These are phyloP conservation scores for Psilocybe azurescens DNA, from an alignment of 768 basidiomycete species.

Conservation along the genomic window DNA sequence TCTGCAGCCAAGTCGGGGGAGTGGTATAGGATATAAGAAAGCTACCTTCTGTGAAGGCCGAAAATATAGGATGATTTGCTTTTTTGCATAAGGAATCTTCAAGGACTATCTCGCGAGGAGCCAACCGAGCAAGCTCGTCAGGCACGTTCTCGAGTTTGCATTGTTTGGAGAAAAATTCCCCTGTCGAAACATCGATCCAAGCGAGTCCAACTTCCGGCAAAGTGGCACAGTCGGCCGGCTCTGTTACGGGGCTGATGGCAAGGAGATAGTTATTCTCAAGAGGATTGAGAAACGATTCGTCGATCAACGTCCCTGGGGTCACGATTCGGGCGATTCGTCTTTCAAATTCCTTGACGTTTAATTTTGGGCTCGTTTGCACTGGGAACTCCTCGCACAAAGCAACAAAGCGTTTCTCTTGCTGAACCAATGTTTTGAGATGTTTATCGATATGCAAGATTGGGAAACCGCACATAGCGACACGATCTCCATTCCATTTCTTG, in stretches of 20 bases:
- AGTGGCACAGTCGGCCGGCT: constrained; percentile 7
- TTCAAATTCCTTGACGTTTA: constrained; percentile 61
- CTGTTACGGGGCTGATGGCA: constrained; percentile 46
- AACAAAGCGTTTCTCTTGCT: constrained; percentile 83
- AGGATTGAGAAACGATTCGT: constrained; percentile 86
- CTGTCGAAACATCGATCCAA: constrained; percentile 95
- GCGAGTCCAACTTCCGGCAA: constrained; percentile 66
- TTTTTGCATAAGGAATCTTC: constrained; percentile 41
- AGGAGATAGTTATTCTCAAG: constrained; percentile 92
- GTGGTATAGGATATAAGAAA: constrained; percentile 56
- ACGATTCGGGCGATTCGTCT: constrained; percentile 86
- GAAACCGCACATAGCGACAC: constrained; percentile 90
- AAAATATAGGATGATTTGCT: constrained; percentile 50
- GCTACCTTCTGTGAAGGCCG: constrained; percentile 57
- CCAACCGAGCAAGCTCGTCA: constrained; percentile 84
- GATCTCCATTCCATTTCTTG: constrained; percentile 71
- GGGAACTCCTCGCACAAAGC: constrained; percentile 95
- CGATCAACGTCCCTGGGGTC: constrained; percentile 93
- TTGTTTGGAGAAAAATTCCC: constrained; percentile 85
- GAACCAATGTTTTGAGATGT: constrained; percentile 84
- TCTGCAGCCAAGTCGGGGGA: neutral
- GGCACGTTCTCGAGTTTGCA: constrained; percentile 59
- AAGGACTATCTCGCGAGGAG: constrained; percentile 79
- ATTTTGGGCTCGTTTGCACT: constrained; percentile 45
- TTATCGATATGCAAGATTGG: constrained; percentile 86